Conservation (phyloP, 768 basidiomycete species). For the Russula sp. region DNA sequence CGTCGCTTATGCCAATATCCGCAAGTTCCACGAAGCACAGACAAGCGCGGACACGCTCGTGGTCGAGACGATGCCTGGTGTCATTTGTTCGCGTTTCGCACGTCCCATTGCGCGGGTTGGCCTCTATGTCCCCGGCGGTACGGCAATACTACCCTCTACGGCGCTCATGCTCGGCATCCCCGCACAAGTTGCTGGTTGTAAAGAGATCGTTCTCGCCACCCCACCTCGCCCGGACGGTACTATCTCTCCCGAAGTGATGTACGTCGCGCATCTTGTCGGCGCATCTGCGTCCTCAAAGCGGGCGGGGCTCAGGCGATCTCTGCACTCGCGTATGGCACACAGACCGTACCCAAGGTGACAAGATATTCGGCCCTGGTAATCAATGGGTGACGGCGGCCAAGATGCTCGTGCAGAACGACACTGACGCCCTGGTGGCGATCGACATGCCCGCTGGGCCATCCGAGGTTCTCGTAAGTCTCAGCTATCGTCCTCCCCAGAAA, state of each 20-base stretch:
- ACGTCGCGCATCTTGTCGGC: conserved; percentile 88
- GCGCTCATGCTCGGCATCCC: conserved; percentile 98
- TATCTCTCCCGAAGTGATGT: conserved; percentile 96
- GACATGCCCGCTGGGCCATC: conserved; percentile 99
- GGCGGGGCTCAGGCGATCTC: conserved; percentile 97
- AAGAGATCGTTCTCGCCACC: conserved; percentile 88
- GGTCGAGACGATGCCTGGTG: conserved; percentile 98
- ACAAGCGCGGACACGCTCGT: conserved; percentile 62
- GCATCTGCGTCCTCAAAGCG: conserved; percentile 90
- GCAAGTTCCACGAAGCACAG: conserved; percentile 89
- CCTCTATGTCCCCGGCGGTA: conserved; percentile 95
- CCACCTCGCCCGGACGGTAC: conserved; percentile 93
- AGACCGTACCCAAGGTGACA: conserved; percentile 98
- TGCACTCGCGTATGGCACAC: conserved; percentile 94
- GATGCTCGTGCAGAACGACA: conserved; percentile 99
- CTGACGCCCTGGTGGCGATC: conserved; percentile 91
- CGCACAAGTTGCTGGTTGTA: conserved; percentile 95
- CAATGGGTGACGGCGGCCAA: conserved; percentile 99
- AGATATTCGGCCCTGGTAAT: conserved; percentile 98
- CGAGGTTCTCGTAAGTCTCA: conserved; percentile 81
- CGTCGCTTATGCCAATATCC: conserved; percentile 85
- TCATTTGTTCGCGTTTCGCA: conserved; percentile 92
- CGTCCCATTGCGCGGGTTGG: conserved; percentile 95
- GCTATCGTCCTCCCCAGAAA: background rate
- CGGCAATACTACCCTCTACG: conserved; percentile 92